phyloP scores from a whole-genome alignment of 176 grass and related monocot genomes.

The Carex pumila region DNA sequence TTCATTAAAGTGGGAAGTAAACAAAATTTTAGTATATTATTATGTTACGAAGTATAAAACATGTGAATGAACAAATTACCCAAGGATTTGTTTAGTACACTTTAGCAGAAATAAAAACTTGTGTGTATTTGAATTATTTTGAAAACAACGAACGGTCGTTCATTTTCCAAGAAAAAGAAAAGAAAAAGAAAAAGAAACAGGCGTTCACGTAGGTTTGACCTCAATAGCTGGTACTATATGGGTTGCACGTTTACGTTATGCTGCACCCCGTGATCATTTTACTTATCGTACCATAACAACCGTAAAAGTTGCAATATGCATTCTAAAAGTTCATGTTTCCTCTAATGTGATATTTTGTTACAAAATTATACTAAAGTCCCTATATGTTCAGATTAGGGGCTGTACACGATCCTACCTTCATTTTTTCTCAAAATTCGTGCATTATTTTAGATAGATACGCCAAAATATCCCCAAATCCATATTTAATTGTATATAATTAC shows the following conservation, averaged over 20 bases:
- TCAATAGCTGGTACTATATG: neutral
- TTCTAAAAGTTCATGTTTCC: no score
- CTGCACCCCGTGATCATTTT: neutral
- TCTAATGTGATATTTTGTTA: no score
- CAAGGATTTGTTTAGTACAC: neutral
- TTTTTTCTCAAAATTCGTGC: neutral
- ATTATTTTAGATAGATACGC: neutral
- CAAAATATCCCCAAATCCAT: neutral
- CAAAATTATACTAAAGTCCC: no score
- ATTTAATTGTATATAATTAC: neutral
- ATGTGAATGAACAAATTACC: no score
- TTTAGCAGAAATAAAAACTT: neutral
- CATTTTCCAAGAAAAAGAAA: neutral
- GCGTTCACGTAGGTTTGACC: slow-evolving; percentile 17
- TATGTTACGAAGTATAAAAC: no score
- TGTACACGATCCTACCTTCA: neutral
- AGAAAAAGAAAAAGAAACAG: neutral
- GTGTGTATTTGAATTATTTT: neutral
- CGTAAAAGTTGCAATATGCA: neutral
- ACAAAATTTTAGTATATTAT: no score
- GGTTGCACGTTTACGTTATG: slow-evolving; percentile 5
- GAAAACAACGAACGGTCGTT: no score
- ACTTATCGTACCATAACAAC: neutral
- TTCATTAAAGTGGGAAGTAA: no score
- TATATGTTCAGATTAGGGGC: neutral